phyloP scores from a whole-genome alignment of 306 rosid species.

The Quercus dentata region DNA sequence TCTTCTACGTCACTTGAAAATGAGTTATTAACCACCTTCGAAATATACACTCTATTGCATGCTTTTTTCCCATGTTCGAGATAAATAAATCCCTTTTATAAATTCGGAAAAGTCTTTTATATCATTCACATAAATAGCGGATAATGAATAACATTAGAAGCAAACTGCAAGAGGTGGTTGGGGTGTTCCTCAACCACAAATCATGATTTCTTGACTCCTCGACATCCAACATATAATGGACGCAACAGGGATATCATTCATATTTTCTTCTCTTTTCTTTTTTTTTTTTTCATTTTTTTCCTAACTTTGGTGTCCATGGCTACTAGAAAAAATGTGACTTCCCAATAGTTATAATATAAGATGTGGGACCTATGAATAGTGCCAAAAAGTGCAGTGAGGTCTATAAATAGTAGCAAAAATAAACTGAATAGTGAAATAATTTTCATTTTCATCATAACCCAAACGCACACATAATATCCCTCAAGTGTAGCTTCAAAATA shows the following conservation, averaged over 20 bases:
- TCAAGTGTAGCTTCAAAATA: too few relatives aligned
- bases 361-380: rapidly evolving
- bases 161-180: background rate
- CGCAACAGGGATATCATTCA: background rate
- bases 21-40: too few relatives aligned
- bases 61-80: background rate
- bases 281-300: rapidly evolving
- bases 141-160: background rate
- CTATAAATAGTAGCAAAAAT: too few relatives aligned
- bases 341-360: too few relatives aligned
- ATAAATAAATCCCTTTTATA: background rate
- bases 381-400: rapidly evolving
- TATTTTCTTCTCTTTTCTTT: too few relatives aligned
- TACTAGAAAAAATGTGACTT: too few relatives aligned
- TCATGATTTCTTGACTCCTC: conserved; percentile 6
- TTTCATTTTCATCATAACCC: too few relatives aligned
- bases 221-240: conserved; percentile 2
- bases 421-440: too few relatives aligned
- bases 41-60: background rate
- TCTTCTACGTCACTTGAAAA: too few relatives aligned
- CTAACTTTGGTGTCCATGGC: too few relatives aligned
- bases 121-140: background rate
- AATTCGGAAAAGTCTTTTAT: background rate
- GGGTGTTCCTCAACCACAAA: background rate
- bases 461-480: too few relatives aligned